Evolutionary conservation across 2,329 filamentous ascomycete species (phyloP), one percentile per base, ranked within the genome.

Genomic region (Sordariomycetes sp.): DNA sequence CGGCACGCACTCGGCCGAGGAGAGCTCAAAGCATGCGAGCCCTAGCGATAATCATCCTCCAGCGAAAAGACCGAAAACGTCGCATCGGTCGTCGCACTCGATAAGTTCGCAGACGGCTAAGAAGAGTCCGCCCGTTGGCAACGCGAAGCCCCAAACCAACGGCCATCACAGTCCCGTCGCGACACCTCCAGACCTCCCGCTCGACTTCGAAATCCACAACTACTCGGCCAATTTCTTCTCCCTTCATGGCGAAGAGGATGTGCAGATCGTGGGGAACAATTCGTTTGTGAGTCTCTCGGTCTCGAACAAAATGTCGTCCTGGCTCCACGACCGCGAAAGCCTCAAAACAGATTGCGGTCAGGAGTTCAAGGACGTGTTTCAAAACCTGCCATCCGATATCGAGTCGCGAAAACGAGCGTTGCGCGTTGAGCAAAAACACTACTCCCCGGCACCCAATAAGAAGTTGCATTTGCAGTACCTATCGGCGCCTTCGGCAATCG

Each of bases 61-160:
- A 51, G 82, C 87, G 2, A 97, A 96, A 71, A 91, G 90, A 66
- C 70, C 86, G 1, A 97, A 96, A 72, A 85, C 81, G n/a, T 84
- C 80, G 54, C 93, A 97, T 74, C 88, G 88, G 62, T 72, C 88
- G 0, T 91, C 86, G 35, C 85, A 87, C 60, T 96, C 92, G 1
- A 75, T 89, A 62, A 85, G 83, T 64, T 87, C 86, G n/a, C 76
- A 86, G 55, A 78, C 82, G 28, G 75, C 81, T 52, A 83, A 87
- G 65, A 81, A 85, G 60, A 84, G 83, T 60, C 81, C 88, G 58
- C 81, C 80, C 2, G 80, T 85, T 60, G 24, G 34, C 22, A 22
- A 53, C 18, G n/a, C 58, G 20, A 59, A 59, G 40, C 34, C 54
- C 32, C 54, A 32, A 14, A 20, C 40, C 20, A 59, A 59, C 34